Conservation (phyloP, 768 basidiomycete genomes). For the Termitomyces bulborhizus region DNA sequence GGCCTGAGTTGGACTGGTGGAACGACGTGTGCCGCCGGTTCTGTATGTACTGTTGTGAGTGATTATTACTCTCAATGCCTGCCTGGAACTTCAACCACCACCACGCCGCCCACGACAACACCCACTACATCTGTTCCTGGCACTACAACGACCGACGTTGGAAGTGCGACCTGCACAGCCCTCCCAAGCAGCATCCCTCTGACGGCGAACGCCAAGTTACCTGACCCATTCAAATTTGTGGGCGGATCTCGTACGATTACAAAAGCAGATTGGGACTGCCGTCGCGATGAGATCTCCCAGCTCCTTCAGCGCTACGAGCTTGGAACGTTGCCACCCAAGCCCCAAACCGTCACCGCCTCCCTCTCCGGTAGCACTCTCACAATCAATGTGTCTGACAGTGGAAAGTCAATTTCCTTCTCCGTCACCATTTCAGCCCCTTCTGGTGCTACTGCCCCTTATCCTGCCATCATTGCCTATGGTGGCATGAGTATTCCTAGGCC, state of each 20-base stretch:
- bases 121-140: slow-evolving; percentile 4
- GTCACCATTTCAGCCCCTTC: slow-evolving; percentile 40
- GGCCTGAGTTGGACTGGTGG: slow-evolving; percentile 29
- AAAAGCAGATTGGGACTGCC: slow-evolving; percentile 44
- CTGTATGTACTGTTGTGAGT: slow-evolving; percentile 24
- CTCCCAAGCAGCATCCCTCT: slow-evolving; percentile 25
- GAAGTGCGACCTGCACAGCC: slow-evolving; percentile 16
- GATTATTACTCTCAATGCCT: slow-evolving; percentile 31
- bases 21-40: slow-evolving; percentile 28
- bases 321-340: slow-evolving; percentile 43
- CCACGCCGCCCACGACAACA: slow-evolving; percentile 13
- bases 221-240: slow-evolving; percentile 49
- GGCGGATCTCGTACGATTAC: slow-evolving; percentile 36
- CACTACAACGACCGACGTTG: slow-evolving; percentile 2
- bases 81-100: slow-evolving; percentile 18
- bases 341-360: slow-evolving; percentile 36
- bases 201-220: slow-evolving; percentile 34
- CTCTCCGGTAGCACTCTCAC: slow-evolving; percentile 39
- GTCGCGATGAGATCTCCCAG: slow-evolving; percentile 39
- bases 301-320: slow-evolving; percentile 49
- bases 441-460: slow-evolving; percentile 38
- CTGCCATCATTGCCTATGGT: slow-evolving; percentile 47
- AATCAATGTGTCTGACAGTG: slow-evolving; percentile 40
- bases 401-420: slow-evolving; percentile 43
- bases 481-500: slow-evolving; percentile 35